phyloP scores from a whole-genome alignment of 495 filamentous ascomycete species.

The Tirmania nivea region DNA sequence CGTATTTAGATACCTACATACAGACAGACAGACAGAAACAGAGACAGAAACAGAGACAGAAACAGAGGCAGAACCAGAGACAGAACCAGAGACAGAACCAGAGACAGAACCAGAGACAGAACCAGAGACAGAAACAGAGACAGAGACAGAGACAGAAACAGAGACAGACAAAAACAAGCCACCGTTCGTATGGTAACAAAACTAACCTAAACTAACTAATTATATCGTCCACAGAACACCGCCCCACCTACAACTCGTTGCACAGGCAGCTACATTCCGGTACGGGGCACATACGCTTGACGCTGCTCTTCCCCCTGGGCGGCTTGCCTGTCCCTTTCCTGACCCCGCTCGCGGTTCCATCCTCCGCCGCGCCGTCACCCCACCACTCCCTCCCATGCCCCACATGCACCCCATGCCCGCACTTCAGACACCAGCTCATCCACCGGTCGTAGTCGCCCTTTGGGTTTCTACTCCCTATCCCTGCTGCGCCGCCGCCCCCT shows the following conservation, averaged over 20 bases:
- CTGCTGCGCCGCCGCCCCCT: conserved; percentile 32
- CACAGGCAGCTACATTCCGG: conserved; percentile 54
- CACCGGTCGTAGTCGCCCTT: conserved; percentile 1
- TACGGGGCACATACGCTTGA: conserved; percentile 64
- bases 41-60: too few species aligned
- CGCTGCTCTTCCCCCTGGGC: conserved; percentile 76
- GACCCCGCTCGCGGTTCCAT: background rate
- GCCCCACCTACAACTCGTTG: background rate
- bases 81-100: too few species aligned
- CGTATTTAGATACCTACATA: too few species aligned
- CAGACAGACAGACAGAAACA: too few species aligned
- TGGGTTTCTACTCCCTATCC: conserved; percentile 27
- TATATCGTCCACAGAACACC: background rate
- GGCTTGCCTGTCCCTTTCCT: conserved; percentile 26
- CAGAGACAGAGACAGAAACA: too few species aligned
- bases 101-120: too few species aligned
- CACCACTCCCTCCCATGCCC: conserved; percentile 86
- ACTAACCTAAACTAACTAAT: background rate
- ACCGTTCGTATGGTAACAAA: too few species aligned
- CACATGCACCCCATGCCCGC: conserved; percentile 75
- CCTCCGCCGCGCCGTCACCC: conserved; percentile 21
- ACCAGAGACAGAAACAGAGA: too few species aligned
- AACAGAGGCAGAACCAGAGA: too few species aligned
- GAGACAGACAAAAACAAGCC: too few species aligned
- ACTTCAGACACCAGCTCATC: conserved; percentile 67